phyloP scores from a whole-genome alignment of 2,329 filamentous ascomycete species.

The Cordyceps farinosa region DNA sequence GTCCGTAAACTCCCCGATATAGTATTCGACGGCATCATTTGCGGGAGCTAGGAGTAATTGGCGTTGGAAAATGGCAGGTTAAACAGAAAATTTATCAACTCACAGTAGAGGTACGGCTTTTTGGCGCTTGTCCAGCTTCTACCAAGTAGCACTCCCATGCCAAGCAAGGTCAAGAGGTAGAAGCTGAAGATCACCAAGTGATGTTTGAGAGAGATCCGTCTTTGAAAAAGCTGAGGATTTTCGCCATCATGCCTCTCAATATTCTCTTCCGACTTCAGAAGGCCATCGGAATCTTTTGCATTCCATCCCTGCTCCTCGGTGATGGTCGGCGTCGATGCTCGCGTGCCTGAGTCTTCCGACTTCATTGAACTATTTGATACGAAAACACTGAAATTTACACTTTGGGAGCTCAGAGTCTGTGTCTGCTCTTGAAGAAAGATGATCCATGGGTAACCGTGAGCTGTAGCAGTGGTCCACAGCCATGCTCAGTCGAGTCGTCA shows the following conservation, averaged over 20 bases:
- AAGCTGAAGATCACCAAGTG: constrained; percentile 14
- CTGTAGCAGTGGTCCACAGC: background rate
- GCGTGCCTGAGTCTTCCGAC: constrained; percentile 7
- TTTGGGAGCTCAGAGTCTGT: background rate
- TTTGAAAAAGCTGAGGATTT: background rate
- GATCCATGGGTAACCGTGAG: too few relatives aligned
- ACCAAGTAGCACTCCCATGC: constrained; percentile 4
- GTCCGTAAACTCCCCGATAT: constrained; percentile 11
- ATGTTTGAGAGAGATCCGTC: background rate
- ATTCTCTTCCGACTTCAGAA: background rate
- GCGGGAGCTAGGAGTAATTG: constrained; percentile 4
- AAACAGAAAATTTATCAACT: background rate
- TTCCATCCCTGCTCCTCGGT: constrained; percentile 11
- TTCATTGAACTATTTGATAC: background rate
- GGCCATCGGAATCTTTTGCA: constrained; percentile 6
- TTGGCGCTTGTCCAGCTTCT: background rate
- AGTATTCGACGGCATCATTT: constrained; percentile 13
- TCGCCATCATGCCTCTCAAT: background rate
- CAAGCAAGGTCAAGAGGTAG: background rate
- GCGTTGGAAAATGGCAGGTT: background rate
- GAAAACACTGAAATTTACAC: background rate
- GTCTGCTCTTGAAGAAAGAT: background rate
- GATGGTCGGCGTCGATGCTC: constrained; percentile 7
- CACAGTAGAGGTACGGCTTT: constrained; percentile 9
- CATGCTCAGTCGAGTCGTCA: background rate